Conservation (phyloP, 2,329 filamentous ascomycete species). For the Fusarium sacchari region DNA sequence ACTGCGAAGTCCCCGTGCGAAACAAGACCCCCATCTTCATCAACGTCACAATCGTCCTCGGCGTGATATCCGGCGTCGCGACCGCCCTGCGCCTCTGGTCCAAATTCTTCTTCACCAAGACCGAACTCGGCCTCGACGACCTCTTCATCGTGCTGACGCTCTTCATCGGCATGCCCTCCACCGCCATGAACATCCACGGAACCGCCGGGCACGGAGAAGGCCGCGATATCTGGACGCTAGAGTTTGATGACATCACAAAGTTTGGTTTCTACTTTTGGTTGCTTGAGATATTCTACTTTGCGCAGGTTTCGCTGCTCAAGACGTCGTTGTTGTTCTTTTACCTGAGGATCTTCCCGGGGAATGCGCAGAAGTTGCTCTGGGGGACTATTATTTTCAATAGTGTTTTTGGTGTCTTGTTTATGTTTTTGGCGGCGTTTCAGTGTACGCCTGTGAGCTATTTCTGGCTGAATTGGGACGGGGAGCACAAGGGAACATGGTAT, state of each 20-base stretch:
- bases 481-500: constrained; percentile 52
- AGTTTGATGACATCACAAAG: constrained; percentile 22
- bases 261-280: constrained; percentile 48
- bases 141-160: constrained; percentile 40
- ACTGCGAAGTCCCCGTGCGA: constrained; percentile 19
- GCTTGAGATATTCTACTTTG: constrained; percentile 53
- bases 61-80: constrained; percentile 48
- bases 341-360: constrained; percentile 52
- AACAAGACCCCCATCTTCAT: constrained; percentile 28
- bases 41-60: constrained; percentile 30
- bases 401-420: constrained; percentile 46
- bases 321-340: constrained; percentile 56
- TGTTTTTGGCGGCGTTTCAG: constrained; percentile 50
- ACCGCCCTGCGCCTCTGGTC: constrained; percentile 49
- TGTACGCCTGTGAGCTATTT: constrained; percentile 53
- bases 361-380: constrained; percentile 45
- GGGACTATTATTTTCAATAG: constrained; percentile 47
- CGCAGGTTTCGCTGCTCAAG: constrained; percentile 52
- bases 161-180: constrained; percentile 35
- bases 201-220: constrained; percentile 46
- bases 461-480: constrained; percentile 55
- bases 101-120: constrained; percentile 40
- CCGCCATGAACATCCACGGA: constrained; percentile 37
- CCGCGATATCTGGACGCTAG: constrained; percentile 49
- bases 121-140: constrained; percentile 47